Base-by-base conservation (phyloP, 495 filamentous ascomycete genomes). In the Penicillium coffeae region DNA sequence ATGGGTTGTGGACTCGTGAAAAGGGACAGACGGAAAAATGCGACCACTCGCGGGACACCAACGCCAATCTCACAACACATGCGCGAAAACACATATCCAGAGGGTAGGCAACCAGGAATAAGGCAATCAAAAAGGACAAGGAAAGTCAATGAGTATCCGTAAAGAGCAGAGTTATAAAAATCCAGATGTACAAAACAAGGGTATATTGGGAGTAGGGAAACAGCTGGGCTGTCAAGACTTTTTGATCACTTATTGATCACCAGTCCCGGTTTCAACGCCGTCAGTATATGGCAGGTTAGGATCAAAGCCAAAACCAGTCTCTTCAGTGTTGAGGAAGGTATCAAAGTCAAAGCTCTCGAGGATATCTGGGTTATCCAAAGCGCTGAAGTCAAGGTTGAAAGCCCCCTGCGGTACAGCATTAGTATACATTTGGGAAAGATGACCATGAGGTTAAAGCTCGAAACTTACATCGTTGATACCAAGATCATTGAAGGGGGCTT, bases 291-390 rank as follows among this genome's bases (percentile, higher is more conserved):
- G 63, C 51, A 71, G 65, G 46, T 59, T 70, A 3, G 71, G 66
- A 46, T 81, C 74, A 47, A 84, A 84, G 15, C 71, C 74, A 45
- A 82, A 77, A 25, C 68, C 69, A 30, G 69, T 66, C 12, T 71
- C 71, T 49, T 83, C 80, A 8, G 78, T 82, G 51, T 83, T 83
- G 42, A 97, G 72, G 79, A 96, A 97, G 0, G 88, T 89, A 66
- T 97, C 92, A 64, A 97, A 97, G 66, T 97, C 92, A 55, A 97
- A 97, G 56, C 88, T 87, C 60, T 89, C 85, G 40, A 97, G 72
- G n/a, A 94, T 85, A 63, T 91, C 79, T 38, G 71, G 70, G 21
- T 76, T 80, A 45, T 80, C 75, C 57, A 87, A 66, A 37, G 65
- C 58, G 55, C 74, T 75, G 59, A 89, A 88, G 45, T 85, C 82